These are phyloP conservation scores for Rhinocladiella mackenziei DNA, from an alignment of 2,329 filamentous ascomycete species.

Conservation along the genomic window DNA sequence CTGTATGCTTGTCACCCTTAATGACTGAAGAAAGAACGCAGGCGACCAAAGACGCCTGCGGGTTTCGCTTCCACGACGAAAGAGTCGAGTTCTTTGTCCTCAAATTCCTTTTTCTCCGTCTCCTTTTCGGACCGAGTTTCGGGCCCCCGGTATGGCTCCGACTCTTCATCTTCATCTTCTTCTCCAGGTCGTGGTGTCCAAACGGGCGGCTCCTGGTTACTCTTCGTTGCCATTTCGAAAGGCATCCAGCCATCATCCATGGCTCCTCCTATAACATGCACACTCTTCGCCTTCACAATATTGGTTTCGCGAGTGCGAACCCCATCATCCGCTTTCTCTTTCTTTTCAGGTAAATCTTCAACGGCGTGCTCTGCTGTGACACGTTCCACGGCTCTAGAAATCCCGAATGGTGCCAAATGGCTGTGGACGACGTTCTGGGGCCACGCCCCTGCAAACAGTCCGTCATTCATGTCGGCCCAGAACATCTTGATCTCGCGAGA, in stretches of 20 bases:
- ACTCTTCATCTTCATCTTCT: not conserved
- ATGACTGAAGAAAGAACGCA: too few relatives aligned
- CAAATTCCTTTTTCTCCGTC: too few relatives aligned
- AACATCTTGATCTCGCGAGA: conserved; percentile 41
- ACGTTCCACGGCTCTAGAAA: conserved; percentile 13
- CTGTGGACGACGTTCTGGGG: conserved; percentile 43
- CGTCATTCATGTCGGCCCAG: conserved; percentile 46
- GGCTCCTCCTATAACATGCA: conserved; percentile 19
- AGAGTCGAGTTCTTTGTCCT: too few relatives aligned
- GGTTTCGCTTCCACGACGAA: too few relatives aligned
- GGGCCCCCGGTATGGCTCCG: not conserved
- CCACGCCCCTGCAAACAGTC: conserved; percentile 48
- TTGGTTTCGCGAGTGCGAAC: conserved; percentile 3
- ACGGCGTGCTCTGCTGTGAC: not conserved
- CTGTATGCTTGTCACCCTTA: too few relatives aligned
- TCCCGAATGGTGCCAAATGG: conserved; percentile 35
- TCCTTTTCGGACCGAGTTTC: too few relatives aligned
- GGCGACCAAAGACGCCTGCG: too few relatives aligned
- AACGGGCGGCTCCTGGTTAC: conserved; percentile 1
- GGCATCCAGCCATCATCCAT: conserved; percentile 21
- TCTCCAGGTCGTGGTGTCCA: conserved; percentile 5
- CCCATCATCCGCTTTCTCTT: not conserved
- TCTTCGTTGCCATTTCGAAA: conserved; percentile 1
- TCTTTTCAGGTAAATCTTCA: conserved; percentile 3
- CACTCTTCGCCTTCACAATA: conserved; percentile 12